These are phyloP conservation scores for Penicillium sp. DNA, from an alignment of 2,329 filamentous ascomycete species.

Conservation along the genomic window DNA sequence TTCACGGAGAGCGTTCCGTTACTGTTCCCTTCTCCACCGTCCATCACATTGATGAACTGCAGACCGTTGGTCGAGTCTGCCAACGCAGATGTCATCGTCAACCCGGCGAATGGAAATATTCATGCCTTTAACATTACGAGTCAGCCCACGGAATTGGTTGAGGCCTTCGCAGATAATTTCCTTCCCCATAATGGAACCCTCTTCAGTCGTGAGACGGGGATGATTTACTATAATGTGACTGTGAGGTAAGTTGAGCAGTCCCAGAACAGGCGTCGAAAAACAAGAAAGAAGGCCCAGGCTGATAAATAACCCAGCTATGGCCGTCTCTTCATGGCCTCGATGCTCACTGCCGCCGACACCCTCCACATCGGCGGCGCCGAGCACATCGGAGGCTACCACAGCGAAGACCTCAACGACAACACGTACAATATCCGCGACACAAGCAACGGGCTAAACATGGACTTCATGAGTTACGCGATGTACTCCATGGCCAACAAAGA, in stretches of 20 bases:
- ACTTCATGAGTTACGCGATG: conserved; percentile 36
- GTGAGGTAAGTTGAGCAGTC: conserved; percentile 12
- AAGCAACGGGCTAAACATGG: conserved; percentile 30
- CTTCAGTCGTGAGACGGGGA: not conserved
- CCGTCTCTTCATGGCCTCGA: conserved; percentile 16
- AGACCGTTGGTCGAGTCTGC: conserved; percentile 14
- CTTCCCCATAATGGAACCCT: conserved; percentile 13
- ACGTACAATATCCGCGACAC: conserved; percentile 31
- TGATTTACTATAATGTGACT: conserved; percentile 17
- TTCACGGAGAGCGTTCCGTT: not conserved
- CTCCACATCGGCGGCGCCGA: conserved; percentile 1
- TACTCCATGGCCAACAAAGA: conserved; percentile 27
- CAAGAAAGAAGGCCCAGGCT: not conserved
- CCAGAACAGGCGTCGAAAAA: not conserved
- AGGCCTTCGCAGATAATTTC: conserved; percentile 15
- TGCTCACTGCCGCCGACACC: conserved; percentile 16
- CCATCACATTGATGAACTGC: conserved; percentile 12
- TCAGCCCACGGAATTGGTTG: not conserved
- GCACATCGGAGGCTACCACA: conserved; percentile 7
- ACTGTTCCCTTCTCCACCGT: conserved; percentile 10
- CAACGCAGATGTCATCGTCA: conserved; percentile 8
- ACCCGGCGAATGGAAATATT: conserved; percentile 11
- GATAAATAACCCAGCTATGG: conserved; percentile 13
- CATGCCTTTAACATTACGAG: conserved; percentile 9
- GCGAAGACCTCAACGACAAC: conserved; percentile 25